Evolutionary conservation across 2,329 filamentous ascomycete genomes (phyloP).

Genomic region (Colletotrichum phormii): DNA sequence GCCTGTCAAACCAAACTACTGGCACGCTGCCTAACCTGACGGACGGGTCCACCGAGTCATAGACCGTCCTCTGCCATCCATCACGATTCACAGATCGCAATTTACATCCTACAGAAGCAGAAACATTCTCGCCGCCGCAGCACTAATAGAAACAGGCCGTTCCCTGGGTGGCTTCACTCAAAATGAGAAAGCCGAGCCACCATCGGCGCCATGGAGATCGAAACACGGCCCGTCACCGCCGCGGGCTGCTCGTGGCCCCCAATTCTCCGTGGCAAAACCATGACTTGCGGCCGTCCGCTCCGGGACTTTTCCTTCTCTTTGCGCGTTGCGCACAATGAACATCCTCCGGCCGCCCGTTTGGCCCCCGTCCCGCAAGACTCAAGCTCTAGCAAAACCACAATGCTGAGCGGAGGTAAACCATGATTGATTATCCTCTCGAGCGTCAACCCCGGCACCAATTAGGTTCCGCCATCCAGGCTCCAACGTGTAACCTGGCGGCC

Average conservation of each 20-base stretch:
- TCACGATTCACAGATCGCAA: conserved; percentile 8
- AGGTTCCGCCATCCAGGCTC: conserved; percentile 5
- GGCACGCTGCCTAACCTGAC: conserved; percentile 32
- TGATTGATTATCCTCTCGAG: conserved; percentile 13
- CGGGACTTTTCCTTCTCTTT: neutral
- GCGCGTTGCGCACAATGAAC: neutral
- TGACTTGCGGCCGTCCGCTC: neutral
- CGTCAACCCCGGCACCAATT: conserved; percentile 6
- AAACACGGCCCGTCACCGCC: conserved; percentile 14
- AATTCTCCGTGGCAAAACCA: conserved; percentile 28
- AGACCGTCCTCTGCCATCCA: neutral
- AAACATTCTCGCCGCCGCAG: conserved; percentile 24
- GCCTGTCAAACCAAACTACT: conserved; percentile 29
- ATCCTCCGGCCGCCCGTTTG: conserved; percentile 4
- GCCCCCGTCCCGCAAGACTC: neutral
- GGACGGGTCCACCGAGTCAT: conserved; percentile 33
- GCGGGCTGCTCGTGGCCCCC: conserved; percentile 5
- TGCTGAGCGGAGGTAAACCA: neutral
- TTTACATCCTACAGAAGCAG: conserved; percentile 22
- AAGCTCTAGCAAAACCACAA: conserved; percentile 4
- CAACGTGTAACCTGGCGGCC: neutral
- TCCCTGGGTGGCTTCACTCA: conserved; percentile 10
- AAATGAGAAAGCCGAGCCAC: neutral
- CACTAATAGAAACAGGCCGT: conserved; percentile 17
- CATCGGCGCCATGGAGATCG: conserved; percentile 15